Conservation (phyloP, 1,139 yeast genomes). For the Pichia kudriavzevii region DNA sequence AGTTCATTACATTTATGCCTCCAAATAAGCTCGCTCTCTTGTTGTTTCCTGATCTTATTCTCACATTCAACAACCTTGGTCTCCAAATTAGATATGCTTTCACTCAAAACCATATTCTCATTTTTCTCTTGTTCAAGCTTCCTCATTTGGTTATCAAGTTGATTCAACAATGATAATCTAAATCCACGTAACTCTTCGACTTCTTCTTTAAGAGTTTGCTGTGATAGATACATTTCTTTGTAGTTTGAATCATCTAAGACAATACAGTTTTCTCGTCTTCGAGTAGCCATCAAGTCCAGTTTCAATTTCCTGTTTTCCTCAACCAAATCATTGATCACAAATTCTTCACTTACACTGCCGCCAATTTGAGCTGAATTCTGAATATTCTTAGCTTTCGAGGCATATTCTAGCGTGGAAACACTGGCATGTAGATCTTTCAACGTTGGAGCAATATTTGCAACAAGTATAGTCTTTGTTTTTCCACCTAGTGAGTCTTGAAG, state of each 20-base stretch:
- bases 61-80: constrained; percentile 9
- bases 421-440: constrained; percentile 75
- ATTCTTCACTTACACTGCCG: constrained; percentile 44
- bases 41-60: constrained; percentile 7
- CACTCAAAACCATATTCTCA: constrained; percentile 7
- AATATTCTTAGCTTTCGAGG: constrained; percentile 72
- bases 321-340: constrained; percentile 42
- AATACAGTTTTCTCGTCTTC: constrained; percentile 51
- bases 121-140: constrained; percentile 18
- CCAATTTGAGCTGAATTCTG: constrained; percentile 48
- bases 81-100: constrained; percentile 10
- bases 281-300: constrained; percentile 54
- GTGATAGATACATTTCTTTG: constrained; percentile 38
- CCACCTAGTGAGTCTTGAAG: constrained; percentile 84
- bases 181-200: constrained; percentile 31
- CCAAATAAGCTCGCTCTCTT: constrained; percentile 1
- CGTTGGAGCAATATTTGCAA: constrained; percentile 77
- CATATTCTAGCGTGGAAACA: constrained; percentile 75
- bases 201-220: constrained; percentile 39
- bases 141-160: constrained; percentile 19
- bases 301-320: constrained; percentile 51
- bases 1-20: constrained; percentile 6
- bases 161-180: constrained; percentile 19
- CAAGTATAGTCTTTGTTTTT: constrained; percentile 66
- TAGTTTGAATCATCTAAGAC: constrained; percentile 54